Base-by-base conservation (phyloP, 148 eudicot species). In the Fagopyrum tataricum region DNA sequence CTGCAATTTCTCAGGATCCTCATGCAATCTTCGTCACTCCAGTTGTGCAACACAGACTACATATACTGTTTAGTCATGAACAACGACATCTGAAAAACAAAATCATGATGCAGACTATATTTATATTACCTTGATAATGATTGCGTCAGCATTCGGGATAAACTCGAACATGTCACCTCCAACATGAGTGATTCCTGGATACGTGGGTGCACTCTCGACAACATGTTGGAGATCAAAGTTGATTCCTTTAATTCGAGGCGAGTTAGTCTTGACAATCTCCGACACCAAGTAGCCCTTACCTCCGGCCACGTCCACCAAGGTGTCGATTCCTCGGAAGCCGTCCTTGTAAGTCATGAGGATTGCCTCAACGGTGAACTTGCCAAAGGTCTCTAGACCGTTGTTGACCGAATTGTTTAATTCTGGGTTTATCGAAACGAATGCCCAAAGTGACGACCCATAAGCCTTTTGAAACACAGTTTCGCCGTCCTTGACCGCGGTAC, bases 101-200 rank as follows among this genome's bases (percentile, higher is more conserved):
- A 31, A 44, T 44, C 67, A 79, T n/a, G 4, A 17, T 67, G n/a
- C 12, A 40, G 6, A 40, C 40, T 13, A 67, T 1, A 31, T 31
- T 31, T 15, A 26, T 44, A 1, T 68, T 76, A 89, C 91, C 89
- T 84, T 84, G 76, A 89, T 78, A 31, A 87, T 78, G 48, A 76
- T 75, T 20, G 77, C 84, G 80, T 89, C 87, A 20, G 84, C 89
- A 71, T 9, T 26, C 46, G 87, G 89, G 44, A 85, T 73, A 44
- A 62, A 21, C 73, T 78, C 87, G 3, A 87, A 31, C 37, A 31
- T 31, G 37, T 31, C 37, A 31, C 37, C 37, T 31, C 37, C 37
- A 31, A 31, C 86, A 73, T 89, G 85, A 52, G 83, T 58, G 44
- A 89, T 79, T 11, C 91, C 91, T 3, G 70, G 77, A 67, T 75